phyloP scores from a whole-genome alignment of 2,329 filamentous ascomycete genomes.

The Dothistroma septosporum region DNA sequence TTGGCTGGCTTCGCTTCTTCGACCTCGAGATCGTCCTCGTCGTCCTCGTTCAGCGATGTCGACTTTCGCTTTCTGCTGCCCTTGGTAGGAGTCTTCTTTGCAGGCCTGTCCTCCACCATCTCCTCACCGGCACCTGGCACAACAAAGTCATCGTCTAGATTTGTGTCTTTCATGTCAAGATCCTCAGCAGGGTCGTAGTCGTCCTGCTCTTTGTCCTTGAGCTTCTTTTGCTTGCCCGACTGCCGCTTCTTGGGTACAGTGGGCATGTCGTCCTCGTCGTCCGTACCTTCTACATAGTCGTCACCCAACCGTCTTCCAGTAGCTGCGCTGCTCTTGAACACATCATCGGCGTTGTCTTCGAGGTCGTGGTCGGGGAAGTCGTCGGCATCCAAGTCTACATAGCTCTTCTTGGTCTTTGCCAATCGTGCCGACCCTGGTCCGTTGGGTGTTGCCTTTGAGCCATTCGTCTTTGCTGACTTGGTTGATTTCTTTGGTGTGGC shows the following conservation, averaged over 20 bases:
- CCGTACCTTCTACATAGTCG: slow-evolving; percentile 64
- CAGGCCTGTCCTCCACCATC: slow-evolving; percentile 39
- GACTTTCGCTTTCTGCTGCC: slow-evolving; percentile 55
- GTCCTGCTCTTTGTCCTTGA: slow-evolving; percentile 37
- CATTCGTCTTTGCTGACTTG: slow-evolving; percentile 34
- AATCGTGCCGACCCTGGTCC: slow-evolving; percentile 36
- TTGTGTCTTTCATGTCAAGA: slow-evolving; percentile 52
- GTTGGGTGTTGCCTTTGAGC: slow-evolving; percentile 36
- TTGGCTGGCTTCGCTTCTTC: slow-evolving; percentile 53
- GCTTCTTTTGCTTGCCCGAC: slow-evolving; percentile 29
- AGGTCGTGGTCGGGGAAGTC: slow-evolving; percentile 40
- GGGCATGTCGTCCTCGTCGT: slow-evolving; percentile 63
- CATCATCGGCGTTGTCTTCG: slow-evolving; percentile 65
- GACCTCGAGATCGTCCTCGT: slow-evolving; percentile 46
- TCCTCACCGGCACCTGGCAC: slow-evolving; percentile 43
- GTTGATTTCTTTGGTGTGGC: slow-evolving; percentile 33
- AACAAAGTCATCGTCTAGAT: slow-evolving; percentile 45
- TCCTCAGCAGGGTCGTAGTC: slow-evolving; percentile 44
- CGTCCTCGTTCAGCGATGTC: slow-evolving; percentile 53
- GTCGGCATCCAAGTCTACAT: slow-evolving; percentile 33
- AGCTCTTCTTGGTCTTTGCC: slow-evolving; percentile 42
- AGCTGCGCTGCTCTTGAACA: slow-evolving; percentile 71
- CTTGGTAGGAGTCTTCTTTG: slow-evolving; percentile 34
- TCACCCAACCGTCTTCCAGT: slow-evolving; percentile 56
- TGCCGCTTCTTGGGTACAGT: slow-evolving; percentile 47